Conservation (phyloP, 805 yeast genomes). For the Danielia oregonensis region DNA sequence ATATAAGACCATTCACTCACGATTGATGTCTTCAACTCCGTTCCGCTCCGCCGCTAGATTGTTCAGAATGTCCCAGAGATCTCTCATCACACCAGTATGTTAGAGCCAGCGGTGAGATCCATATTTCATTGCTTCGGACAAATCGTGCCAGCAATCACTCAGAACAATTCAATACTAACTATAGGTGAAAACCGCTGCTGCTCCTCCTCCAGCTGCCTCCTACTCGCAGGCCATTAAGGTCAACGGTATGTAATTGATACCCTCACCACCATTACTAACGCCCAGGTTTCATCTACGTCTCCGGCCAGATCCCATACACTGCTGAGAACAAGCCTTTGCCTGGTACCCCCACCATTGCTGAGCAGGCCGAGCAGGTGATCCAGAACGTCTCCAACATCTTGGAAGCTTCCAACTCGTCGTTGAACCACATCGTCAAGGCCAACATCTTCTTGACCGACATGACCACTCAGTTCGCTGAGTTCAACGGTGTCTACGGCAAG, state of each 20-base stretch:
- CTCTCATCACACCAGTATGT: slow-evolving; percentile 18
- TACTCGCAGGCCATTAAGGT: slow-evolving; percentile 95
- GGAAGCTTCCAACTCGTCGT: slow-evolving; percentile 79
- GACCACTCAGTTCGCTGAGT: slow-evolving; percentile 68
- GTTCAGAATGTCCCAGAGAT: slow-evolving; percentile 17
- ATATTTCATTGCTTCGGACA: too few species aligned
- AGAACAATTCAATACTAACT: too few species aligned
- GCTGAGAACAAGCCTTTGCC: slow-evolving; percentile 75
- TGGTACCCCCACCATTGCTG: slow-evolving; percentile 62
- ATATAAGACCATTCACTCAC: slow-evolving; percentile 18
- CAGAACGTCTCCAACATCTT: slow-evolving; percentile 68
- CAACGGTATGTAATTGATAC: slow-evolving; percentile 43
- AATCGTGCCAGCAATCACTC: too few species aligned
- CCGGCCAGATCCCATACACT: slow-evolving; percentile 94
- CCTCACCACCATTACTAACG: slow-evolving; percentile 12
- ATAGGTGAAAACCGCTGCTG: slow-evolving; percentile 62
- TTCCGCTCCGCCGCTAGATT: slow-evolving; percentile 10
- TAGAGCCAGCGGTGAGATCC: too few species aligned
- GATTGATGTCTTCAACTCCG: slow-evolving; percentile 21
- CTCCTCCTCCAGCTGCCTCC: slow-evolving; percentile 97
- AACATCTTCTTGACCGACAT: slow-evolving; percentile 91
- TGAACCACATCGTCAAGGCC: slow-evolving; percentile 82
- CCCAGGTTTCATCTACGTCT: slow-evolving; percentile 75
- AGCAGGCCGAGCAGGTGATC: slow-evolving; percentile 72
- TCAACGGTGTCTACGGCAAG: slow-evolving; percentile 80